Evolutionary conservation across 805 yeast genomes (phyloP).

Genomic region (Pichia exigua): DNA sequence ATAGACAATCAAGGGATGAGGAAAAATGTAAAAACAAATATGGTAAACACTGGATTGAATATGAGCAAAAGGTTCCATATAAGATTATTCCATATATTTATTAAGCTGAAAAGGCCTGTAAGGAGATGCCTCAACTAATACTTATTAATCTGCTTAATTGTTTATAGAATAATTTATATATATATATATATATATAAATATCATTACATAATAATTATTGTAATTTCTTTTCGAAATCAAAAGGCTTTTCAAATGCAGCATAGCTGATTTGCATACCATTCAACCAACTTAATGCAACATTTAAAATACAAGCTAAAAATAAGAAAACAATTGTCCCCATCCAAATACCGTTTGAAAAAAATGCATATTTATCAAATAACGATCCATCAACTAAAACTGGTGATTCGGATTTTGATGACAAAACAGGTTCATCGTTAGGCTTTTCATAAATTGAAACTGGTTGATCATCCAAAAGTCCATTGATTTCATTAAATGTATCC

Average conservation of each 20-base stretch:
- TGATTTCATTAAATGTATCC: constrained; percentile 26
- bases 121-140: neutral
- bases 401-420: neutral
- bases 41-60: constrained; percentile 79
- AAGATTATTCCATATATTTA: constrained; percentile 86
- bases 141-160: neutral
- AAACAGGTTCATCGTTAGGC: neutral
- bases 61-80: constrained; percentile 75
- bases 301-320: constrained; percentile 48
- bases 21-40: constrained; percentile 83
- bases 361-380: constrained; percentile 57
- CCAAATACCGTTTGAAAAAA: constrained; percentile 75
- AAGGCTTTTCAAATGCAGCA: constrained; percentile 70
- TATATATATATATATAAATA: neutral
- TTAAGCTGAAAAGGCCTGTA: constrained; percentile 29
- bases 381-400: constrained; percentile 24
- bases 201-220: constrained; percentile 15
- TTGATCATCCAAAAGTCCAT: constrained; percentile 22
- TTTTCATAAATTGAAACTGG: constrained; percentile 17
- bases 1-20: constrained; percentile 88
- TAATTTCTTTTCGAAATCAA: constrained; percentile 42
- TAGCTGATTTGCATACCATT: constrained; percentile 67
- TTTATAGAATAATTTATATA: neutral
- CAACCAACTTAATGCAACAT: constrained; percentile 65
- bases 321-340: constrained; percentile 63